Evolutionary conservation across 176 grass and related monocot species (phyloP).

Genomic region (Musa beccarii): DNA sequence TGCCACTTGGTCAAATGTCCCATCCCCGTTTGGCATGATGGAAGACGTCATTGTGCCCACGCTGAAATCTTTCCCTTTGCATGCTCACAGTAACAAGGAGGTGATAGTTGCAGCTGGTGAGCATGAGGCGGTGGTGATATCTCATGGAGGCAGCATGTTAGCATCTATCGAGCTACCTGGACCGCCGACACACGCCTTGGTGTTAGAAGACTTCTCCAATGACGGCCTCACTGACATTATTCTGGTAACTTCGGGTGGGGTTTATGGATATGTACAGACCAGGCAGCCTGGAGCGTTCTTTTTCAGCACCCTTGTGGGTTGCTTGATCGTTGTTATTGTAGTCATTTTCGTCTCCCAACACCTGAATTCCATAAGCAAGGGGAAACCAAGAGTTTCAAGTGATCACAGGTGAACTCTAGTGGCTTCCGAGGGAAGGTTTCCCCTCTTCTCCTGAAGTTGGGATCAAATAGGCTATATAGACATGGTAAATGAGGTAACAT

Average conservation of each 20-base stretch:
- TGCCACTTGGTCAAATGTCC: conserved; percentile 92
- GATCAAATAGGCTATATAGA: no score
- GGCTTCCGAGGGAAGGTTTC: not conserved
- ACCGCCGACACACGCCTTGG: conserved; percentile 51
- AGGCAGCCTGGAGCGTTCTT: conserved; percentile 89
- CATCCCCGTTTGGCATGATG: conserved; percentile 77
- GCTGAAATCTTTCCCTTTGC: conserved; percentile 59
- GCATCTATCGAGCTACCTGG: conserved; percentile 63
- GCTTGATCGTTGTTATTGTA: conserved; percentile 72
- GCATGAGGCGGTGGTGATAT: conserved; percentile 78
- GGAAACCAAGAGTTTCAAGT: conserved; percentile 44
- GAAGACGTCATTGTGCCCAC: conserved; percentile 85
- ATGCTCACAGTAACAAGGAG: conserved; percentile 38
- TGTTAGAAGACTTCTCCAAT: conserved; percentile 74
- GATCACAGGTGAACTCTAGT: conserved; percentile 26
- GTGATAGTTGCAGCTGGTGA: conserved; percentile 73
- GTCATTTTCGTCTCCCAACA: conserved; percentile 88
- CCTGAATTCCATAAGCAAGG: conserved; percentile 46
- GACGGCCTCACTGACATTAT: conserved; percentile 79
- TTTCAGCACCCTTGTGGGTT: conserved; percentile 87
- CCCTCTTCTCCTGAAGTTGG: no score
- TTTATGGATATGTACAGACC: conserved; percentile 76
- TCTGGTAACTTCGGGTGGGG: conserved; percentile 51
- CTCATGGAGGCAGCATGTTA: conserved; percentile 55
- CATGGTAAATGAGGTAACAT: no score